A percentile compares a stretch with the other conserved stretches of the same genome.
Evolutionary conservation across 768 basidiomycete genomes (phyloP).

Genomic region (Collybia sp.): DNA sequence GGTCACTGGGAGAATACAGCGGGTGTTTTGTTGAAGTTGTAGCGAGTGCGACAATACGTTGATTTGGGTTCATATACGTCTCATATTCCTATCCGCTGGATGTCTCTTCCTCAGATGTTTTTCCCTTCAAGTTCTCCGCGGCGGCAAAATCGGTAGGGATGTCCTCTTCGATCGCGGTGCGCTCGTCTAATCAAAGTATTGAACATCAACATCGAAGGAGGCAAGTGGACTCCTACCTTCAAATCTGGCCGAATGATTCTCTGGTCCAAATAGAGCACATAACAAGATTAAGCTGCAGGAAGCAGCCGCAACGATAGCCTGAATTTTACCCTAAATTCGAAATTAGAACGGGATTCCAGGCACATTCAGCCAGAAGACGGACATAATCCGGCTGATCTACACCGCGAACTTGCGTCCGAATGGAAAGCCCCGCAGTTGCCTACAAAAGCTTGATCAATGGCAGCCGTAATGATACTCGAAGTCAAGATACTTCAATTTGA

Average conservation of each 20-base stretch:
- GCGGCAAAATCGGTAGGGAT: not conserved
- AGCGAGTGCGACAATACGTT: too few relatives aligned
- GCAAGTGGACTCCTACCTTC: slow-evolving; percentile 1
- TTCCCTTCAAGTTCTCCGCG: too few relatives aligned
- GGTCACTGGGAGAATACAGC: too few relatives aligned
- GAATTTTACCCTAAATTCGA: slow-evolving; percentile 7
- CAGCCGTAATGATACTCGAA: not conserved
- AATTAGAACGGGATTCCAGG: not conserved
- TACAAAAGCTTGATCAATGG: not conserved
- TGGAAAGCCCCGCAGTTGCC: slow-evolving; percentile 8
- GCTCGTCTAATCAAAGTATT: not conserved
- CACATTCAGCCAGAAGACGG: not conserved
- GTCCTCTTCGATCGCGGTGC: not conserved
- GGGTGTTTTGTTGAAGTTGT: too few relatives aligned
- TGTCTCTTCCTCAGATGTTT: too few relatives aligned
- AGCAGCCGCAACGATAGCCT: slow-evolving; percentile 11
- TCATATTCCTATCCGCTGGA: too few relatives aligned
- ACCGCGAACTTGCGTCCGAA: slow-evolving; percentile 5
- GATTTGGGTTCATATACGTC: too few relatives aligned
- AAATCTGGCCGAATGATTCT: slow-evolving; percentile 9
- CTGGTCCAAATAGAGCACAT: slow-evolving; percentile 9
- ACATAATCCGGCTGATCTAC: slow-evolving; percentile 11
- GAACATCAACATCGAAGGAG: not conserved
- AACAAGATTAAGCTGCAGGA: slow-evolving; percentile 7
- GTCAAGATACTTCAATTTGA: slow-evolving; percentile 8